Evolutionary conservation across 1,284 basidiomycete species (phyloP).

Genomic region (Pseudomicrostroma phylloplanum): DNA sequence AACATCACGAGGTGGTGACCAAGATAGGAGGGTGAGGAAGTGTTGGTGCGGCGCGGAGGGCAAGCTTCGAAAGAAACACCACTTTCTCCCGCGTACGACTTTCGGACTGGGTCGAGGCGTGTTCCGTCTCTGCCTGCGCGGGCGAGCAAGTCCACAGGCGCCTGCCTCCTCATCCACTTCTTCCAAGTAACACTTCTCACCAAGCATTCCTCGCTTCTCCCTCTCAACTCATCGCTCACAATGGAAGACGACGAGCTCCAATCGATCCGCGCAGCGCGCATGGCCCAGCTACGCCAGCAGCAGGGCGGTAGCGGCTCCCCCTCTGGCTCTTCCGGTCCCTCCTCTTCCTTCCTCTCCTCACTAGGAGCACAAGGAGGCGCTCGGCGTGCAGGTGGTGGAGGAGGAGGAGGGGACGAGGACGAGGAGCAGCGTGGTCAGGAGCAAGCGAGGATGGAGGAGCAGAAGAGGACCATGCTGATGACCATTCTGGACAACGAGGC

Average conservation of each 20-base stretch:
- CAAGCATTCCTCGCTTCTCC: no score
- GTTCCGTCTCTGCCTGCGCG: no score
- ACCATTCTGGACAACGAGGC: slow-evolving; percentile 80
- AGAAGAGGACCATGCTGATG: slow-evolving; percentile 66
- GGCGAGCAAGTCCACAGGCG: no score
- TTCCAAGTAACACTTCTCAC: no score
- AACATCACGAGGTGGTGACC: no score
- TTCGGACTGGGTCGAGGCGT: no score
- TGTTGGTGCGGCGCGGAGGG: no score
- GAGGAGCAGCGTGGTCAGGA: slow-evolving; percentile 42
- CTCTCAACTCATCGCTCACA: slow-evolving; percentile 4
- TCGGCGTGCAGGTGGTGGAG: slow-evolving; percentile 18
- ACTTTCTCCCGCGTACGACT: no score
- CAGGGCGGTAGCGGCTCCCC: slow-evolving; percentile 15
- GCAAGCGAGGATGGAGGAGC: slow-evolving; percentile 50
- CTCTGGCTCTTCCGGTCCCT: slow-evolving; percentile 15
- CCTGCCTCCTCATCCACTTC: no score
- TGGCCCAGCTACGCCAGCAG: slow-evolving; percentile 39
- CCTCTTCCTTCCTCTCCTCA: not conserved
- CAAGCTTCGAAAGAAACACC: no score
- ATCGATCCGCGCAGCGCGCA: slow-evolving; percentile 47
- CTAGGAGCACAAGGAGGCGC: slow-evolving; percentile 9
- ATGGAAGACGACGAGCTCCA: slow-evolving; percentile 51
- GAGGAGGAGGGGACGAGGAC: slow-evolving; percentile 50
- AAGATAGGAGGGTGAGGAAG: no score